Conservation (phyloP, 2,329 filamentous ascomycete genomes). For the Aspergillus brunneoviolaceus region DNA sequence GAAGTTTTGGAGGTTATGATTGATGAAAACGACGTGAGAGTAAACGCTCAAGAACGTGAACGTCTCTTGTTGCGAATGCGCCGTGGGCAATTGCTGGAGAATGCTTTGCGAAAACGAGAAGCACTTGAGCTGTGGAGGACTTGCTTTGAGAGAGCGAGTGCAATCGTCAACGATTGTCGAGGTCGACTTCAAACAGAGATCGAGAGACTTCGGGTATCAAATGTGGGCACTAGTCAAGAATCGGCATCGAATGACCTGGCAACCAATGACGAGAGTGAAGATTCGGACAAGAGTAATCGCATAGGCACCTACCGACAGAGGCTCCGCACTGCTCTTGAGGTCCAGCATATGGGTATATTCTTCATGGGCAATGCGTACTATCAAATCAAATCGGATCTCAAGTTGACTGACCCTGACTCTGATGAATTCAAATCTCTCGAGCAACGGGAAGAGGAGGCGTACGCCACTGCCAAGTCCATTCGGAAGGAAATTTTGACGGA, state of each 20-base stretch:
- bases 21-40: constrained; percentile 70
- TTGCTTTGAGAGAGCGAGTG: constrained; percentile 51
- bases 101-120: constrained; percentile 64
- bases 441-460: constrained; percentile 67
- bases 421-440: constrained; percentile 67
- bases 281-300: constrained; percentile 45
- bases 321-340: constrained; percentile 70
- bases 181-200: constrained; percentile 57
- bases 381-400: constrained; percentile 72
- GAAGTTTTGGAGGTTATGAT: constrained; percentile 92
- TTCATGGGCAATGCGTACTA: constrained; percentile 81
- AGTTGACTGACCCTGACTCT: constrained; percentile 64
- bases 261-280: constrained; percentile 40
- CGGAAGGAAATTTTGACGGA: constrained; percentile 74
- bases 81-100: constrained; percentile 76
- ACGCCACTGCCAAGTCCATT: constrained; percentile 74
- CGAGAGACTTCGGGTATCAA: constrained; percentile 24
- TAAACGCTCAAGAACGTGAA: constrained; percentile 68
- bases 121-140: constrained; percentile 70
- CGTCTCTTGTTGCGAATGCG: constrained; percentile 64
- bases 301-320: constrained; percentile 62
- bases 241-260: constrained; percentile 9
- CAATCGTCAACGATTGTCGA: constrained; percentile 61
- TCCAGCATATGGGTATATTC: constrained; percentile 79
- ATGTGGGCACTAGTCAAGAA: constrained; percentile 20